phyloP scores from a whole-genome alignment of 2,329 filamentous ascomycete species.

The Metarhizium humberi region DNA sequence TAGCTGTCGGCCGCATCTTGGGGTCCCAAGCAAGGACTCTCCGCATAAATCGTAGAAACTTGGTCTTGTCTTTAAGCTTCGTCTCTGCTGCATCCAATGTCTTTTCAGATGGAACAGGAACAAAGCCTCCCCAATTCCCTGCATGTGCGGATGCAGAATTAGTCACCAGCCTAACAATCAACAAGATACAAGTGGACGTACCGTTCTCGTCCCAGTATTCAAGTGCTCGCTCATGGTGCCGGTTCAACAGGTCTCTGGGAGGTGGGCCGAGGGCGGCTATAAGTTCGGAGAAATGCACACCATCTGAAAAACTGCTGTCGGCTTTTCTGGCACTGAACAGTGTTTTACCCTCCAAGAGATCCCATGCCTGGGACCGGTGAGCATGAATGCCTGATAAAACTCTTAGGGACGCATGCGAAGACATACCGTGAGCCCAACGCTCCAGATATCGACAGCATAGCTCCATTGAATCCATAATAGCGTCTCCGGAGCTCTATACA shows the following conservation, averaged over 20 bases:
- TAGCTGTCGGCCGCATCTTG: conserved; percentile 13
- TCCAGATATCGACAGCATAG: conserved; percentile 19
- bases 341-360: conserved; percentile 11
- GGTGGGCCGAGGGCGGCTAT: conserved; percentile 16
- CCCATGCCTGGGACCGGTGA: conserved; percentile 12
- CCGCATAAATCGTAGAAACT: conserved; percentile 13
- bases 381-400: neutral
- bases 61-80: conserved; percentile 9
- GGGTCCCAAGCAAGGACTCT: conserved; percentile 15
- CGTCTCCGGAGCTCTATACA: conserved; percentile 14
- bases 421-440: conserved; percentile 15
- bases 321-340: conserved; percentile 13
- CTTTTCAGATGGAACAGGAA: conserved; percentile 12
- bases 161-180: neutral
- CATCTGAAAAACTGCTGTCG: conserved; percentile 13
- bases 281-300: conserved; percentile 13
- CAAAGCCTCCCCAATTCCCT: conserved; percentile 14
- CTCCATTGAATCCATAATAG: conserved; percentile 15
- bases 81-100: conserved; percentile 12
- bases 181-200: conserved; percentile 2
- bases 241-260: conserved; percentile 9
- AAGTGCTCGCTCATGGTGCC: conserved; percentile 7
- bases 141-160: neutral
- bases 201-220: conserved; percentile 16
- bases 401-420: neutral